Percentiles rank a stretch among this genome's conserved stretches.
Evolutionary conservation across 1,284 basidiomycete genomes (phyloP).

Genomic region (Tausonia pullulans): DNA sequence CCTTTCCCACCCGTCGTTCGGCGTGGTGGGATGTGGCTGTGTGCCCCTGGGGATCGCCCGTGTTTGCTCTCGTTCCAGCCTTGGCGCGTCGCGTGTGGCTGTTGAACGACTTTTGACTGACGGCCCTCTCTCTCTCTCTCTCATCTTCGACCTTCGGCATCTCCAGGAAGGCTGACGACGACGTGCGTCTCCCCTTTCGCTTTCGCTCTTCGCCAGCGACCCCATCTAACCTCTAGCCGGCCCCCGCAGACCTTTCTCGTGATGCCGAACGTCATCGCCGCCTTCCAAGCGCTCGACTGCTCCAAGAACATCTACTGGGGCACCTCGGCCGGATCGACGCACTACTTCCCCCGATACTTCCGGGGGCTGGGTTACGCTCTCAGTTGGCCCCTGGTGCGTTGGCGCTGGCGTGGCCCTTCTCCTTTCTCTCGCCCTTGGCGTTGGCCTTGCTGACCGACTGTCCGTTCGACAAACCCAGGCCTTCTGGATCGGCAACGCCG

Average conservation of each 20-base stretch:
- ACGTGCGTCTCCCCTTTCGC: conserved; percentile 24
- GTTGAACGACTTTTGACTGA: not conserved
- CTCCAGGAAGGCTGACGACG: conserved; percentile 35
- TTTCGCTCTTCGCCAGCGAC: not conserved
- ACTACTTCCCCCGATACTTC: conserved; percentile 34
- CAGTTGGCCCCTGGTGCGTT: conserved; percentile 35
- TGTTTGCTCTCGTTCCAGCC: not conserved
- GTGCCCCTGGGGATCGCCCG: not conserved
- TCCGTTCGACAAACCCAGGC: conserved; percentile 20
- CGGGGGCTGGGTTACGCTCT: conserved; percentile 38
- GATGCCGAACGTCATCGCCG: conserved; percentile 35
- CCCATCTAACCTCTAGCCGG: not conserved
- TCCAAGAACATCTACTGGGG: conserved; percentile 36
- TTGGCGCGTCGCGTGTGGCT: too few relatives aligned
- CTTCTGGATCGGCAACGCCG: conserved; percentile 34
- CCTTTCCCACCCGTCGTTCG: not conserved
- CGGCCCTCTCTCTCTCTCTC: not conserved
- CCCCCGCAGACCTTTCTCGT: conserved; percentile 31
- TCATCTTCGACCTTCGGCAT: not conserved
- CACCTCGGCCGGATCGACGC: conserved; percentile 31
- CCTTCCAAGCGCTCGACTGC: conserved; percentile 34
- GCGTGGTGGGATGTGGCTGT: not conserved
- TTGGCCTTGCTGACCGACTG: not conserved
- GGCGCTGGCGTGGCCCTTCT: not conserved
- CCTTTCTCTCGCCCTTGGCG: not conserved